Evolutionary conservation across 1,284 basidiomycete species (phyloP).

Genomic region (Veloporphyrellus conicus): DNA sequence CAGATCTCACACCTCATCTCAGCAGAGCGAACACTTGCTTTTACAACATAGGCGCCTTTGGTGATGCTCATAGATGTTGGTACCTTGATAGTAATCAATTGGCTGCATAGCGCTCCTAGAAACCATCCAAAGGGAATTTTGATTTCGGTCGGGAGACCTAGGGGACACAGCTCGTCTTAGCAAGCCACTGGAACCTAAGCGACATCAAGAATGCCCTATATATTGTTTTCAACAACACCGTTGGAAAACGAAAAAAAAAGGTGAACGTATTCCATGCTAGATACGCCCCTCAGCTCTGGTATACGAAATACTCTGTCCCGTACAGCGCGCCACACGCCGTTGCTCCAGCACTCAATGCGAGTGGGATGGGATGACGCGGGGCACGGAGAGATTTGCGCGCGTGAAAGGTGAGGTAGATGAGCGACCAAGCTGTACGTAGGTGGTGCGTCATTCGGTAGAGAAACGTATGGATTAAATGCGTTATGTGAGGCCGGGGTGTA

Average conservation of each 20-base stretch:
- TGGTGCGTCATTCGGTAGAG: not conserved
- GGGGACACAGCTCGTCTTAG: too few relatives aligned
- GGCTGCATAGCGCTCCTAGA: too few relatives aligned
- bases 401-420: conserved; percentile 45
- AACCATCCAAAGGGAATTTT: too few relatives aligned
- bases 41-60: too few relatives aligned
- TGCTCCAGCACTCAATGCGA: conserved; percentile 36
- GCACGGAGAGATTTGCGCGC: conserved; percentile 32
- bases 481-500: too few relatives aligned
- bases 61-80: too few relatives aligned
- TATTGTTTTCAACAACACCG: not conserved
- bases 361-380: conserved; percentile 34
- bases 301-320: conserved; percentile 43
- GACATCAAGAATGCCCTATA: too few relatives aligned
- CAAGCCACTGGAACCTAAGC: too few relatives aligned
- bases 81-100: too few relatives aligned
- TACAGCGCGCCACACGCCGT: conserved; percentile 37
- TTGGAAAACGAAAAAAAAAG: too few relatives aligned
- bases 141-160: too few relatives aligned
- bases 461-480: too few relatives aligned
- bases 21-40: not conserved
- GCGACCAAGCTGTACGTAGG: conserved; percentile 40
- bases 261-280: not conserved
- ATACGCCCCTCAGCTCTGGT: conserved; percentile 23
- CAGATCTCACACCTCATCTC: conserved; percentile 5